These are phyloP conservation scores for Coleophoma cylindrospora DNA, from an alignment of 2,329 filamentous ascomycete genomes.

Conservation along the genomic window DNA sequence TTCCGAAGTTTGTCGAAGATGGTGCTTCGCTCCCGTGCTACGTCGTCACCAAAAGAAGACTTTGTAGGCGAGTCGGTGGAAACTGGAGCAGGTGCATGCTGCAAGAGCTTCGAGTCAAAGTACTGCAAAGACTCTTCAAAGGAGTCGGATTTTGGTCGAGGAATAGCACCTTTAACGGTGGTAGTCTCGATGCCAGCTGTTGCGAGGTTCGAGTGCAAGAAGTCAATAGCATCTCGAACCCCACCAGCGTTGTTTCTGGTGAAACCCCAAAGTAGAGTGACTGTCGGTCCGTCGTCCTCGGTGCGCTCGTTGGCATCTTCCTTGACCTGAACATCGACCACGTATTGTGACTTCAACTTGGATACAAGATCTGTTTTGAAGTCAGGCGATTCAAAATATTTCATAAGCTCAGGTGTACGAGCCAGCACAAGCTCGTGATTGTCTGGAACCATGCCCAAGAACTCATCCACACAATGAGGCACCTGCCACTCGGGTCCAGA, in stretches of 20 bases:
- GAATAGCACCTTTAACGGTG: constrained; percentile 89
- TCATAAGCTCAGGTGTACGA: constrained; percentile 68
- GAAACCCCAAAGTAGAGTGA: constrained; percentile 71
- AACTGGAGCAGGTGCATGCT: constrained; percentile 79
- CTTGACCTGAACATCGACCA: constrained; percentile 78
- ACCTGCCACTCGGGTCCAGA: constrained; percentile 98
- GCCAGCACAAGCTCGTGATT: constrained; percentile 87
- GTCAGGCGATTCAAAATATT: constrained; percentile 75
- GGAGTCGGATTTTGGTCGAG: constrained; percentile 96
- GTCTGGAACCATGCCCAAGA: constrained; percentile 96
- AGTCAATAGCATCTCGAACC: constrained; percentile 92
- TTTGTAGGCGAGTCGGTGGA: constrained; percentile 87
- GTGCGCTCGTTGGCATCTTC: constrained; percentile 54
- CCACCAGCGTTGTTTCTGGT: constrained; percentile 96
- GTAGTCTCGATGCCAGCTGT: constrained; percentile 83
- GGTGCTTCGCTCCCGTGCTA: constrained; percentile 70
- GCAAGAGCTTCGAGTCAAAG: constrained; percentile 94
- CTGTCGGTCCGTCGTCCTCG: constrained; percentile 50
- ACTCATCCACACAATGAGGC: constrained; percentile 91
- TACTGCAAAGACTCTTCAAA: constrained; percentile 96
- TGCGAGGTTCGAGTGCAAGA: constrained; percentile 79
- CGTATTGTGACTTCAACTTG: constrained; percentile 87
- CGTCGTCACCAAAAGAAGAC: constrained; percentile 75
- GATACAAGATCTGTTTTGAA: constrained; percentile 76
- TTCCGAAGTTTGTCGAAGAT: constrained; percentile 94